Evolutionary conservation across 169 alveolate genomes (phyloP), one percentile per base, ranked within the genome.

Genomic region (Cystoisospora suis): DNA sequence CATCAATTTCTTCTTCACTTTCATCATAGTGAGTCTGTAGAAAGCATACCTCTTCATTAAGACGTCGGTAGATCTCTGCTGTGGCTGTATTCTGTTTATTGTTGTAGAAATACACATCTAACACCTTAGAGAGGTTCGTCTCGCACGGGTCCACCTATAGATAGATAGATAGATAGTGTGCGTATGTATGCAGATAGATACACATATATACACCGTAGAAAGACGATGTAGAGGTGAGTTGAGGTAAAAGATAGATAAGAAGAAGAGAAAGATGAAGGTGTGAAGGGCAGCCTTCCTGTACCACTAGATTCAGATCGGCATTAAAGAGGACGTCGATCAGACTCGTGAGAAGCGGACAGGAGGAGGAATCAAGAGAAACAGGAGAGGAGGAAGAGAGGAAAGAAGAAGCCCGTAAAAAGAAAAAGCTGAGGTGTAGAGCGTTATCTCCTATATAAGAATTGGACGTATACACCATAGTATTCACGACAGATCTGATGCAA

Each of bases 21-120:
- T n/a, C n/a, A n/a, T n/a, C n/a, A n/a, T n/a, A n/a, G n/a, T n/a
- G n/a, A n/a, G n/a, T 72, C 44, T 6, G 58, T 3, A 80, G 75
- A 34, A 3, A 27, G 44, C 0, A 9, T 32, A 83, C 90, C 56
- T 83, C 69, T 42, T 40, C 38, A 23, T 95, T 95, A 77, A 96
- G 88, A 61, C 94, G 94, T 79, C 91, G 77, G 90, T 90, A 96
- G 29, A 96, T 96, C 42, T 92, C 89, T 61, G 95, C 97, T 38
- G 95, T 93, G 69, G 93, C 93, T 17, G 96, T 96, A 40, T 94
- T 94, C 80, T 79, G 91, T 47, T 95, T 95, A 92, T 95, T 95
- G 38, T 87, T 89, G 70, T 95, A 94, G 90, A 93, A 95, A 86
- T 93, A 94, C 17, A 88, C 87, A 80, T 96, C 97, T 88, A 94